phyloP scores from a whole-genome alignment of 176 grass and related monocot species.

The Carex littledalei region DNA sequence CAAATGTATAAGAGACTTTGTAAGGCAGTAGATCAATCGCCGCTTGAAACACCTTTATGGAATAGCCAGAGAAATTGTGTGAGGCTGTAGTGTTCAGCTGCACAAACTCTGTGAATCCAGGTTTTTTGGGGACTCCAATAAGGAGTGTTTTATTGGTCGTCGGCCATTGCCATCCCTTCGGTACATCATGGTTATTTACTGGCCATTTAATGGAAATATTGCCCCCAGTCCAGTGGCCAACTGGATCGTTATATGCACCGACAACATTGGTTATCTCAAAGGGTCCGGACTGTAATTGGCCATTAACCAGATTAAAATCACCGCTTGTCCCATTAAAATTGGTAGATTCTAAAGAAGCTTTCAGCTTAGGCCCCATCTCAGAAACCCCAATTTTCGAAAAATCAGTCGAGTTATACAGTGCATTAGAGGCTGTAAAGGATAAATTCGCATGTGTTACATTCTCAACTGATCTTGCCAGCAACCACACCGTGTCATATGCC shows the following conservation, averaged over 20 bases:
- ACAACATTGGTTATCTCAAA: slow-evolving; percentile 54
- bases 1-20: background rate
- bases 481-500: slow-evolving; percentile 78
- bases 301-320: slow-evolving; percentile 38
- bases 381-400: slow-evolving; percentile 43
- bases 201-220: slow-evolving; percentile 43
- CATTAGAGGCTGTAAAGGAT: slow-evolving; percentile 15
- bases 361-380: slow-evolving; percentile 27
- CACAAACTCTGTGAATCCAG: slow-evolving; percentile 47
- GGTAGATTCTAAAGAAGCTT: slow-evolving; percentile 18
- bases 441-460: slow-evolving; percentile 15
- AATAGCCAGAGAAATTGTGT: slow-evolving; percentile 24
- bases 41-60: slow-evolving; percentile 47
- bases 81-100: background rate
- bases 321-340: slow-evolving; percentile 38
- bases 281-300: slow-evolving; percentile 40
- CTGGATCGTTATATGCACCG: background rate
- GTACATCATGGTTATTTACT: background rate
- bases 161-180: slow-evolving; percentile 76
- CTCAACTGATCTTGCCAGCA: slow-evolving; percentile 50
- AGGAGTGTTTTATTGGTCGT: background rate
- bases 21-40: slow-evolving; percentile 34
- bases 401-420: slow-evolving; percentile 39
- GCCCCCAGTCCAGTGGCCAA: slow-evolving; percentile 35
- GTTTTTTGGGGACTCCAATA: slow-evolving; percentile 54